A percentile compares a stretch with the other conserved stretches of the same genome.
These are phyloP conservation scores for Miscanthus lutarioriparius DNA, from an alignment of 176 grass and related monocot genomes.

Conservation along the genomic window DNA sequence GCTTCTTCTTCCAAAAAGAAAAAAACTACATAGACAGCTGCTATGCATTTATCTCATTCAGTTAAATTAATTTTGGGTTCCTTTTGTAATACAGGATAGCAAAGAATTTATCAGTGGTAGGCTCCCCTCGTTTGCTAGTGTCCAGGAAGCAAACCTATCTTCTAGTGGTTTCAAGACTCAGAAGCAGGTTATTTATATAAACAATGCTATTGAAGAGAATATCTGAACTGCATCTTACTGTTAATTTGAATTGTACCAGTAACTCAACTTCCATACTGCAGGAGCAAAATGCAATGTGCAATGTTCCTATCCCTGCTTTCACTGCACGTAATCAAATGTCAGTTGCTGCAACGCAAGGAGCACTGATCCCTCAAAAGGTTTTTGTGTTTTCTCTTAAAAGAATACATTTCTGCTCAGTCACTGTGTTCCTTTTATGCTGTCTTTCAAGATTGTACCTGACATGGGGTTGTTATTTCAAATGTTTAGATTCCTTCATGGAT, in stretches of 20 bases:
- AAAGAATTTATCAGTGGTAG: constrained; percentile 38
- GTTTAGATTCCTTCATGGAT: constrained; percentile 30
- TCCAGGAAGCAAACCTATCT: constrained; percentile 30
- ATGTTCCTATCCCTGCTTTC: constrained; percentile 47
- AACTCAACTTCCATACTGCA: constrained; percentile 39
- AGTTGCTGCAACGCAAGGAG: constrained; percentile 41
- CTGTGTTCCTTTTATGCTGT: not conserved
- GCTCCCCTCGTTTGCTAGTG: constrained; percentile 33
- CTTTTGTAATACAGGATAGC: constrained; percentile 43
- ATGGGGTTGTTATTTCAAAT: constrained; percentile 5
- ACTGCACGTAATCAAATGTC: constrained; percentile 32
- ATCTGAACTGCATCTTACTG: not conserved
- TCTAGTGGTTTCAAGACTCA: constrained; percentile 40
- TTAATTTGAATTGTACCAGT: constrained; percentile 17
- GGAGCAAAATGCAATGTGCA: constrained; percentile 51
- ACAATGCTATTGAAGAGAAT: not conserved
- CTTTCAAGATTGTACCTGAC: constrained; percentile 28
- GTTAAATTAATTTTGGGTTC: constrained; percentile 9
- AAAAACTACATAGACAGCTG: not conserved
- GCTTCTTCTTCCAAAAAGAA: not conserved
- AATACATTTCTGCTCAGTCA: not conserved
- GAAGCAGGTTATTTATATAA: constrained; percentile 44
- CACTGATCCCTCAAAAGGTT: constrained; percentile 44
- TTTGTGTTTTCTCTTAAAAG: not conserved
- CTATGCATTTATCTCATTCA: not conserved